Percentiles rank a stretch among this genome's conserved stretches.
Evolutionary conservation across 1,139 yeast species (phyloP).

Genomic region (Yamadazyma triangularis): DNA sequence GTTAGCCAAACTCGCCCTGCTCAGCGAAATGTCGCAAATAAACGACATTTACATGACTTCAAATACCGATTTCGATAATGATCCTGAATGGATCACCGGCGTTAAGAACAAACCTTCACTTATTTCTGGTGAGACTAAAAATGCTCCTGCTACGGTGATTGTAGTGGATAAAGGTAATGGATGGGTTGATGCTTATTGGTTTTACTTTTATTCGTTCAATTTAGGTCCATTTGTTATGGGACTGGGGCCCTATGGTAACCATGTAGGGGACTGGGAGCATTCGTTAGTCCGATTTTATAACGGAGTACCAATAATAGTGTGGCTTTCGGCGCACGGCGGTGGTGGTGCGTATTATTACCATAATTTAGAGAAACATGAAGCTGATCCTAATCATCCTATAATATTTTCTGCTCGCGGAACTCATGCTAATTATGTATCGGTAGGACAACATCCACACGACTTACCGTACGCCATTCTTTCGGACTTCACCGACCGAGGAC

Average conservation of each 20-base stretch:
- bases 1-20: constrained; percentile 37
- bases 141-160: constrained; percentile 78
- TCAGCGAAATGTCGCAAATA: constrained; percentile 25
- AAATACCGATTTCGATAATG: constrained; percentile 61
- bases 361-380: constrained; percentile 66
- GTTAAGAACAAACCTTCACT: constrained; percentile 60
- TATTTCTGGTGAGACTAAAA: constrained; percentile 61
- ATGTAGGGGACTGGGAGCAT: constrained; percentile 98
- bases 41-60: constrained; percentile 54
- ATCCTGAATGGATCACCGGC: constrained; percentile 90
- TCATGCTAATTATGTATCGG: constrained; percentile 95
- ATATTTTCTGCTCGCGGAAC: constrained; percentile 93
- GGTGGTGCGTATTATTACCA: constrained; percentile 83
- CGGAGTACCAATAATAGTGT: constrained; percentile 81
- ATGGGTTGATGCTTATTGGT: constrained; percentile 93
- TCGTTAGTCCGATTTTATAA: constrained; percentile 77
- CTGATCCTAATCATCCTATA: constrained; percentile 53
- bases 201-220: constrained; percentile 90
- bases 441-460: constrained; percentile 94
- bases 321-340: constrained; percentile 99
- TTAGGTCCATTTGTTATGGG: constrained; percentile 98
- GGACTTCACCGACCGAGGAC: constrained; percentile 93
- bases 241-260: constrained; percentile 94
- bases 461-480: constrained; percentile 85
- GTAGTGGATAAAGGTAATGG: constrained; percentile 93